Base-by-base conservation (phyloP, 345 rosid genomes). In the Pistacia integerrima region DNA sequence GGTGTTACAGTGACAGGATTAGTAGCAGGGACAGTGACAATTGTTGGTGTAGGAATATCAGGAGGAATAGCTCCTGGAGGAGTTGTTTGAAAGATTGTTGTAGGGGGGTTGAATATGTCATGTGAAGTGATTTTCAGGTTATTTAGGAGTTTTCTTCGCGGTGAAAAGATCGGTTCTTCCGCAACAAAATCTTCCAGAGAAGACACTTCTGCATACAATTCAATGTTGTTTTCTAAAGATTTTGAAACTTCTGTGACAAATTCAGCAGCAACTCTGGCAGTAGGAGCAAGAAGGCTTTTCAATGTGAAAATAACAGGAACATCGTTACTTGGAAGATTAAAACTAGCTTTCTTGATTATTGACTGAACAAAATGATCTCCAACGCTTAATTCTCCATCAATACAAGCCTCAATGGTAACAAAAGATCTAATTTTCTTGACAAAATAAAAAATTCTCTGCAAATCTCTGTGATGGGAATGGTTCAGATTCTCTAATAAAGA, bases 1-100 rank as follows among this genome's bases (percentile, higher is more conserved):
- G 91, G 84, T 59, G 84, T 77, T 64, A 69, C 9, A 16, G 88
- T 70, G 1, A 78, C 88, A 17, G 93, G 88, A 55, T 77, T 79
- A 17, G 82, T 82, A 11, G 87, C 83, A 4, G 92, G 93, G 48
- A 88, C 87, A 0, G 89, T 93, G 77, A 92, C 84, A 0, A 88
- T 77, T 1, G 79, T 89, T 6, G 97, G 95, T 1, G 90, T 77
- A 9, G 93, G 82, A 75, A 60, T 82, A 52, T 79, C 74, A 41
- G 88, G 75, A 62, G 84, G 80, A 12, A 71, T 5, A 35, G 83
- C 76, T 60, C 79, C 74, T 13, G 89, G 87, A 18, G 89, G 87
- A 18, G 79, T 80, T 28, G 89, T 77, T 16, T 84, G 82, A 20
- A 76, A 46, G n/a, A 59, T 44, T 33, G 83, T 78, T 33, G 82